Conservation (phyloP, 441 rosid genomes). For the Pelargonium citronellum region DNA sequence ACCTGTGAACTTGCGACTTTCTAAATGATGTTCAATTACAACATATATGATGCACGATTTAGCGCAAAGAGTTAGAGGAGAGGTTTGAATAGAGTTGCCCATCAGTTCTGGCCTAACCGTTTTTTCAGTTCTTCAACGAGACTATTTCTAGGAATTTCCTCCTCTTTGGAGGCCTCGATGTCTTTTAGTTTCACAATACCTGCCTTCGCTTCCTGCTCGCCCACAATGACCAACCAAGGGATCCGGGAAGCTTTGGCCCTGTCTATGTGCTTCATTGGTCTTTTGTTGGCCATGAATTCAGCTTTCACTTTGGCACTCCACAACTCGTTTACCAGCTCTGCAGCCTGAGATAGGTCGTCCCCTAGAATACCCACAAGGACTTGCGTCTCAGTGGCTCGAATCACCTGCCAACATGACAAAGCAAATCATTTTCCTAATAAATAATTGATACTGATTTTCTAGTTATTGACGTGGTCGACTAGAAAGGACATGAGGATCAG, state of each 20-base stretch:
- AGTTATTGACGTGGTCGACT: background rate
- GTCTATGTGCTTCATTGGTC: conserved; percentile 52
- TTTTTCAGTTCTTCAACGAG: conserved; percentile 39
- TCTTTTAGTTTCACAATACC: conserved; percentile 59
- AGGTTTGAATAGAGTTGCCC: background rate
- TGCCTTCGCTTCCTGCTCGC: conserved; percentile 52
- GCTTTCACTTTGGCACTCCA: conserved; percentile 63
- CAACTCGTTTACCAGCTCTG: conserved; percentile 57
- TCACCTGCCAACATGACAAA: conserved; percentile 33
- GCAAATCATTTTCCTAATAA: background rate
- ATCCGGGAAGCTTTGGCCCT: conserved; percentile 41
- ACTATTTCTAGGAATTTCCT: conserved; percentile 38
- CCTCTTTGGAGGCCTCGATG: conserved; percentile 43
- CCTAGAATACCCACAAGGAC: conserved; percentile 57
- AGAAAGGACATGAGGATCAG: background rate
- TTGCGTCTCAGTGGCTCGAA: conserved; percentile 65
- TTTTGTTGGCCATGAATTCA: conserved; percentile 53
- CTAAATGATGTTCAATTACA: no score
- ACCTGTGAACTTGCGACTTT: no score
- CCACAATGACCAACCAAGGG: conserved; percentile 71
- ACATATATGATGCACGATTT: no score
- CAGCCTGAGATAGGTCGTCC: conserved; percentile 46
- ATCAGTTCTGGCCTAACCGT: conserved; percentile 18
- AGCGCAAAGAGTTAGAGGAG: no score
- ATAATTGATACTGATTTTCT: background rate